Evolutionary conservation across 352 stramenopile species (phyloP).

Genomic region (Phytophthora ohioensis): DNA sequence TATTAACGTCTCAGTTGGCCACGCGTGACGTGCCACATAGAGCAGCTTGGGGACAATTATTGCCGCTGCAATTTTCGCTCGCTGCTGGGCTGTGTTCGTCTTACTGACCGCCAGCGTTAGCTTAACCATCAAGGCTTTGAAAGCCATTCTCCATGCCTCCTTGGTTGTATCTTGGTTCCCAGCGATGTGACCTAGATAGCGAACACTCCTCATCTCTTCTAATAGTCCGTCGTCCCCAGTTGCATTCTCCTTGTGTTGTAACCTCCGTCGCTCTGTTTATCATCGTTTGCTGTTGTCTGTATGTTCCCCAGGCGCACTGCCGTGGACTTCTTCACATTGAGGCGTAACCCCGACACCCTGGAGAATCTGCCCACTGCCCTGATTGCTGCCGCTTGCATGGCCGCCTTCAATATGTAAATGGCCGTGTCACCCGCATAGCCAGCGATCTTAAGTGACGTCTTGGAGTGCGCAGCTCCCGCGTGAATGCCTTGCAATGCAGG

Average conservation of each 20-base stretch:
- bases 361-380: not conserved
- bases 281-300: not conserved
- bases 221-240: too few species aligned
- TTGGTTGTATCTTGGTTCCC: not conserved
- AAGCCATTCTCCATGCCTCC: conserved; percentile 2
- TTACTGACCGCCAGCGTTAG: not conserved
- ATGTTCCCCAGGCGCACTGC: not conserved
- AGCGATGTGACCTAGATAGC: not conserved
- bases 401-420: conserved; percentile 1
- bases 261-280: not conserved
- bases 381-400: not conserved
- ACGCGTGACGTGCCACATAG: not conserved
- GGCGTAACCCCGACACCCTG: too few species aligned
- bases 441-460: not conserved
- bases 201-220: not conserved
- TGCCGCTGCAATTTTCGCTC: not conserved
- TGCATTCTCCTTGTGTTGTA: too few species aligned
- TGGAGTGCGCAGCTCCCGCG: not conserved
- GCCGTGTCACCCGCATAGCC: conserved; percentile 15
- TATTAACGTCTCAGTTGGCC: not conserved
- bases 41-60: not conserved
- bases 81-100: not conserved
- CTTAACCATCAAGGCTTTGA: not conserved
- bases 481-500: not conserved
- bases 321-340: conserved; percentile 10